phyloP scores from a whole-genome alignment of 768 basidiomycete species.

The Scleroderma citrinum region DNA sequence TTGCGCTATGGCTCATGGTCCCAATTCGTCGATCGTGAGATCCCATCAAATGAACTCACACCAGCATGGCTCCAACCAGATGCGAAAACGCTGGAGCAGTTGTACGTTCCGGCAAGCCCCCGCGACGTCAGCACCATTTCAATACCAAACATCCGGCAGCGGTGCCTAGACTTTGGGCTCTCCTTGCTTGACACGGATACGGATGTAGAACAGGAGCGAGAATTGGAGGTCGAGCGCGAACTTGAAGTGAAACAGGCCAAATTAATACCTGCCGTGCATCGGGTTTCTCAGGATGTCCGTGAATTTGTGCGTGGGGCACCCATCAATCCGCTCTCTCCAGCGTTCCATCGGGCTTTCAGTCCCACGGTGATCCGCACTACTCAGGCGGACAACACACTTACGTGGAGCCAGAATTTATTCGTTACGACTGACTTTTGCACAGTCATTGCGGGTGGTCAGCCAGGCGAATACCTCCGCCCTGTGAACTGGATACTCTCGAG shows the following conservation, averaged over 20 bases:
- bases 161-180: conserved; percentile 1
- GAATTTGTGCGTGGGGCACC: neutral
- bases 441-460: neutral
- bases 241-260: conserved; percentile 29
- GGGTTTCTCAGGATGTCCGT: neutral
- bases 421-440: neutral
- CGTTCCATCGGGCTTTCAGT: neutral
- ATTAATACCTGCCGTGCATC: neutral
- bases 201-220: conserved; percentile 41
- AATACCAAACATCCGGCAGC: neutral
- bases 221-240: conserved; percentile 37
- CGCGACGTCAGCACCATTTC: neutral
- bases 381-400: neutral
- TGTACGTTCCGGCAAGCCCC: neutral
- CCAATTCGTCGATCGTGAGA: neutral
- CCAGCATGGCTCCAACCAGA: neutral
- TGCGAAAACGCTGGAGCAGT: neutral
- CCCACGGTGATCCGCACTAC: neutral
- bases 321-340: neutral
- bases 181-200: conserved; percentile 16
- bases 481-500: conserved; percentile 13
- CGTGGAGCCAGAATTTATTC: neutral
- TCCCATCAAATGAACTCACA: neutral
- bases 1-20: neutral
- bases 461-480: conserved; percentile 6